Conservation (phyloP, 495 filamentous ascomycete species). For the Aspergillus homomorphus region DNA sequence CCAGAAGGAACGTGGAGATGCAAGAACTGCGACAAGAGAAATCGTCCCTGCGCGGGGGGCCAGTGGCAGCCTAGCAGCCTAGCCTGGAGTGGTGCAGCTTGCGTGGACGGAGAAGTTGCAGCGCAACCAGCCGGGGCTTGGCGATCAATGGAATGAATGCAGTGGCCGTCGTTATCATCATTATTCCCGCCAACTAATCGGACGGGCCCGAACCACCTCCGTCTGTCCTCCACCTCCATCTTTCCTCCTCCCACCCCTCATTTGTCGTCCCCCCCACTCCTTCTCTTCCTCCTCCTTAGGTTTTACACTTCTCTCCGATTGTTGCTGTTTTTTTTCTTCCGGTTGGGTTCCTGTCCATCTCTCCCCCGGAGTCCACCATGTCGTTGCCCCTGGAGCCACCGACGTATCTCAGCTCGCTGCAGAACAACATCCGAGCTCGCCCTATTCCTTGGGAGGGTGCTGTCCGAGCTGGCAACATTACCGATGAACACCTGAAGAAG, state of each 20-base stretch:
- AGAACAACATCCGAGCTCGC: slow-evolving; percentile 89
- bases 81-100: slow-evolving; percentile 17
- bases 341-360: neutral
- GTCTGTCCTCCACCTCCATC: neutral
- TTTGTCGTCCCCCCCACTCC: slow-evolving; percentile 1
- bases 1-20: neutral
- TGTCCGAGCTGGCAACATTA: slow-evolving; percentile 88
- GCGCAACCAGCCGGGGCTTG: slow-evolving; percentile 19
- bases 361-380: slow-evolving; percentile 16
- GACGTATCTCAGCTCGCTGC: slow-evolving; percentile 83
- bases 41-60: neutral
- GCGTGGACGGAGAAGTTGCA: slow-evolving; percentile 23
- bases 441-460: slow-evolving; percentile 98
- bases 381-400: slow-evolving; percentile 86
- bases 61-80: slow-evolving; percentile 9
- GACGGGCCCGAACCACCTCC: slow-evolving; percentile 10
- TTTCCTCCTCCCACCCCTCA: slow-evolving; percentile 1
- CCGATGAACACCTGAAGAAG: slow-evolving; percentile 88
- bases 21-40: slow-evolving; percentile 4
- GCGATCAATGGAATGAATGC: slow-evolving; percentile 11
- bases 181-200: slow-evolving; percentile 11
- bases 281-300: slow-evolving; percentile 2
- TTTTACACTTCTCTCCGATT: slow-evolving; percentile 1
- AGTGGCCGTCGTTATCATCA: slow-evolving; percentile 6
- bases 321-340: neutral